Conservation (phyloP, 2,329 filamentous ascomycete species). For the Calonectria hongkongensis region DNA sequence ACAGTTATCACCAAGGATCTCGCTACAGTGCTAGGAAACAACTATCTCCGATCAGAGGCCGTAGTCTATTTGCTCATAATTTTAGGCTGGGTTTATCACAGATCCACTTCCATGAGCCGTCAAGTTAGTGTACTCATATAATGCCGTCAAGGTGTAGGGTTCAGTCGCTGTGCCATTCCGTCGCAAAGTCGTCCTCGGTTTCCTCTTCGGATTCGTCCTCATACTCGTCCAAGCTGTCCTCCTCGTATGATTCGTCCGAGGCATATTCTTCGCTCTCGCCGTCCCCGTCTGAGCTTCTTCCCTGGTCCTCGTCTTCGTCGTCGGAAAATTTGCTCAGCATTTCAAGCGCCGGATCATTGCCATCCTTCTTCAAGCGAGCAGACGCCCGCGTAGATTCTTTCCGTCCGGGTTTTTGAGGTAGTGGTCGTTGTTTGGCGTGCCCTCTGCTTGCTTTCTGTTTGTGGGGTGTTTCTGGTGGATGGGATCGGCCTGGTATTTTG, state of each 20-base stretch:
- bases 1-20: background rate
- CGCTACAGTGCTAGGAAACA: background rate
- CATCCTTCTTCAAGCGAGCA: background rate
- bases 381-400: constrained; percentile 13
- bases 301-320: constrained; percentile 7
- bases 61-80: background rate
- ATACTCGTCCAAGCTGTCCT: constrained; percentile 1
- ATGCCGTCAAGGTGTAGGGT: background rate
- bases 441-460: background rate
- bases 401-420: background rate
- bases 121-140: background rate
- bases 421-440: background rate
- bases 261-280: background rate
- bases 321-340: constrained; percentile 5
- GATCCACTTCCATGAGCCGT: background rate
- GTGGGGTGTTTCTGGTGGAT: background rate
- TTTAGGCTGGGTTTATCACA: background rate
- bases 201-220: constrained; percentile 7
- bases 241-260: background rate
- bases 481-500: background rate
- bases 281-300: background rate
- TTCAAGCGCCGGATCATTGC: background rate
- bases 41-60: background rate
- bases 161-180: constrained; percentile 16
- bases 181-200: constrained; percentile 14